phyloP scores from a whole-genome alignment of 163 green algal genomes.

The Scenedesmus sp. region DNA sequence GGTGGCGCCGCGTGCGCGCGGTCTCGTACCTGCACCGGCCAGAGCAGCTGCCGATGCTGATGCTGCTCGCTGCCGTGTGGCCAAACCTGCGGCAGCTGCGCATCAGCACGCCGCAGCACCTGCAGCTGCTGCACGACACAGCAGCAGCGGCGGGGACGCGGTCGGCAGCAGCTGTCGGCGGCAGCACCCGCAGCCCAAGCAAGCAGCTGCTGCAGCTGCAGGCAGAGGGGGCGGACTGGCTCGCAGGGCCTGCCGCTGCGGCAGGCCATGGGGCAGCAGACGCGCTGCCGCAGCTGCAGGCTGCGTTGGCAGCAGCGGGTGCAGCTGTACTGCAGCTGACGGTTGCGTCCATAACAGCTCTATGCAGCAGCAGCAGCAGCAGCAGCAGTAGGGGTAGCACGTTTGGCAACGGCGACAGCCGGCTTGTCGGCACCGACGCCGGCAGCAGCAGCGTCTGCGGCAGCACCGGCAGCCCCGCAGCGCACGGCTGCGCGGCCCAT shows the following conservation, averaged over 20 bases:
- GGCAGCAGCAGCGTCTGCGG: not conserved
- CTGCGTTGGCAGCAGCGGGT: not conserved
- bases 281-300: not conserved
- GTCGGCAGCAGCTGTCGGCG: conserved; percentile 1
- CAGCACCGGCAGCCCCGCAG: not conserved
- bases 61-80: conserved; percentile 12
- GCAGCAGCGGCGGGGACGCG: not conserved
- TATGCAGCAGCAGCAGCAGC: not conserved
- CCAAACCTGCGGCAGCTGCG: conserved; percentile 22
- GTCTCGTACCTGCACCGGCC: conserved; percentile 28
- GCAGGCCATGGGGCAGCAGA: not conserved
- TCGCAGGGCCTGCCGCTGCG: too few species aligned
- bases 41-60: conserved; percentile 30
- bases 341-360: not conserved
- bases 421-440: not conserved
- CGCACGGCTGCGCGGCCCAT: not conserved
- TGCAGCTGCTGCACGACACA: conserved; percentile 14
- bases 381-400: not conserved
- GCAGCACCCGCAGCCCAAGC: not conserved
- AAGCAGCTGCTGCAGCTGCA: not conserved
- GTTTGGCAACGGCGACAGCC: not conserved
- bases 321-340: not conserved
- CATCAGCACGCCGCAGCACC: conserved; percentile 17
- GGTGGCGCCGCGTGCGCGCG: conserved; percentile 18
- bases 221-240: too few species aligned